Conservation (phyloP, 805 yeast genomes). For the Debaryomyces hansenii region DNA sequence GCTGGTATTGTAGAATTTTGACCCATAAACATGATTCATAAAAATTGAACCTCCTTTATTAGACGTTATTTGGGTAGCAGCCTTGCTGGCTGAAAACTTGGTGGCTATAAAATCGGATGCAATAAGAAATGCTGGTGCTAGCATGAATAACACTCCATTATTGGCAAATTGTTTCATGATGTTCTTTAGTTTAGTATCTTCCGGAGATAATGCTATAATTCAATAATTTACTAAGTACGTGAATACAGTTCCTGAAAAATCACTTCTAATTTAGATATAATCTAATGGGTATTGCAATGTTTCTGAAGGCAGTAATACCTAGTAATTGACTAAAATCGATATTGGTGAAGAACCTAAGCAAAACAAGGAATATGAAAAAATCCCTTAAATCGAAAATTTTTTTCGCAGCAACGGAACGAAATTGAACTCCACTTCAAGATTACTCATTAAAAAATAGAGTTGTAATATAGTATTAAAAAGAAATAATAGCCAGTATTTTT, state of each 20-base stretch:
- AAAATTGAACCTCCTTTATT: neutral
- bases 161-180: constrained; percentile 20
- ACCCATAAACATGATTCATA: constrained; percentile 2
- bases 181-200: neutral
- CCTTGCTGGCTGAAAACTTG: constrained; percentile 17
- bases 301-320: too few species aligned
- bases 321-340: too few species aligned
- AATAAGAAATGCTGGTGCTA: constrained; percentile 33
- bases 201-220: neutral
- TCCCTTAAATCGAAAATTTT: neutral
- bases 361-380: neutral
- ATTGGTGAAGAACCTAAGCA: too few species aligned
- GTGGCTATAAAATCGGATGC: constrained; percentile 28
- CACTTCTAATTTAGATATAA: neutral
- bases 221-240: neutral
- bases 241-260: neutral
- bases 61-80: constrained; percentile 2
- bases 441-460: neutral
- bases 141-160: constrained; percentile 22
- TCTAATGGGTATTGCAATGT: neutral
- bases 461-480: neutral
- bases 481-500: neutral
- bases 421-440: neutral
- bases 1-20: constrained; percentile 2
- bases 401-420: neutral